Evolutionary conservation across 345 rosid species (phyloP).

Genomic region (Geranium rotundifolium): DNA sequence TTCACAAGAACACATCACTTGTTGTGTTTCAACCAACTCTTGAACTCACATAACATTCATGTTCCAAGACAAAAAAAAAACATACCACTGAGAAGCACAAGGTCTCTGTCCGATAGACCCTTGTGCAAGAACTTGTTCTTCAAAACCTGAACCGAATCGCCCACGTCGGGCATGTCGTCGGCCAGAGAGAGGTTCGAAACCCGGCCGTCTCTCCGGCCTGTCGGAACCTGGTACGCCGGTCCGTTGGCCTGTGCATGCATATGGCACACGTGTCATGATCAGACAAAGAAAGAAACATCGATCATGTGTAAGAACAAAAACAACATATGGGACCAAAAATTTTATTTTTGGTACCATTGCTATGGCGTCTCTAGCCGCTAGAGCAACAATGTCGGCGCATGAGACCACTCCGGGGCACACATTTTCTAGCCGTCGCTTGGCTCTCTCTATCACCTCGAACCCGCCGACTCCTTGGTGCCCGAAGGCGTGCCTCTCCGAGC

Average conservation of each 20-base stretch:
- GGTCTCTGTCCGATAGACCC: conserved; percentile 58
- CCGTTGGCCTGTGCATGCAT: conserved; percentile 55
- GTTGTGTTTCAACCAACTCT: background rate
- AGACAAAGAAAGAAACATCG: background rate
- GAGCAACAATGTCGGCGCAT: conserved; percentile 71
- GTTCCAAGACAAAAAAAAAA: conserved; percentile 7
- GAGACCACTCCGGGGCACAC: conserved; percentile 65
- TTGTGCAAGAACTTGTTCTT: conserved; percentile 43
- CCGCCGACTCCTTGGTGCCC: conserved; percentile 67
- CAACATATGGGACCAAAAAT: no score
- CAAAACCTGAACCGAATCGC: conserved; percentile 45
- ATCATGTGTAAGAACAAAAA: no score
- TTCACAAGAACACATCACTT: background rate
- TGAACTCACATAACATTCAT: background rate
- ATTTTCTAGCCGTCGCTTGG: conserved; percentile 45
- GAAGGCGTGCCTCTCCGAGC: conserved; percentile 50
- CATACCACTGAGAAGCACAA: conserved; percentile 64
- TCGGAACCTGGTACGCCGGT: conserved; percentile 56
- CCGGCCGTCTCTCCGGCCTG: conserved; percentile 63
- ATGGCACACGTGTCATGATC: background rate
- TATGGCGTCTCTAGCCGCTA: conserved; percentile 82
- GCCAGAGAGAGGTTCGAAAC: conserved; percentile 45
- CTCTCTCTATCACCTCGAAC: conserved; percentile 43
- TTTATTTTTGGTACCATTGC: conserved; percentile 40
- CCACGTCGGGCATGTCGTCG: conserved; percentile 50